Percentiles rank a stretch among this genome's conserved stretches.
Evolutionary conservation across 2,329 filamentous ascomycete genomes (phyloP).

Genomic region (Coniochaeta pulveracea): DNA sequence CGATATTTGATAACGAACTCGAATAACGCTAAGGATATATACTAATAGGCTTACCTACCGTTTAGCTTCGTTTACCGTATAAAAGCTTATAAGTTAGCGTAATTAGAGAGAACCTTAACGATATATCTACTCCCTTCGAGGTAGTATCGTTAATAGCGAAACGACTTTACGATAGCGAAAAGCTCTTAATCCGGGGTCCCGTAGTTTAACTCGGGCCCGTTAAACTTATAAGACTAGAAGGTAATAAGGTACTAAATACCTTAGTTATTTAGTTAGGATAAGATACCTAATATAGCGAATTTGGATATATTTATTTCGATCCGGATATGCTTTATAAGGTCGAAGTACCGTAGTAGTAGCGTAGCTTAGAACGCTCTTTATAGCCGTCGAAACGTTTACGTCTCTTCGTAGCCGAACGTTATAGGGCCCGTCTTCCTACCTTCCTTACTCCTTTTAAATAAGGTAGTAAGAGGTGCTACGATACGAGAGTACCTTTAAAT

Average conservation of each 20-base stretch:
- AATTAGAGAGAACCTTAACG: slow-evolving; percentile 9
- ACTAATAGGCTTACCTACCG: no score
- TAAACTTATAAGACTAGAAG: slow-evolving; percentile 10
- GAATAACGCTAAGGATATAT: no score
- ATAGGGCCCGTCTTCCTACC: background rate
- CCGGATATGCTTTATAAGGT: background rate
- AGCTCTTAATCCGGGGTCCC: slow-evolving; percentile 12
- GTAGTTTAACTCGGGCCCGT: slow-evolving; percentile 7
- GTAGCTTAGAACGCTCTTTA: background rate
- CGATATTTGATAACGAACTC: no score
- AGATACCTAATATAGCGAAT: slow-evolving; percentile 1
- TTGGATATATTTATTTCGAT: slow-evolving; percentile 3
- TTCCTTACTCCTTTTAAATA: background rate
- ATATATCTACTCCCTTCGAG: slow-evolving; percentile 7
- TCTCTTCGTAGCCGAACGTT: background rate
- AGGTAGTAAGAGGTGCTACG: background rate
- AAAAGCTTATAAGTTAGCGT: no score
- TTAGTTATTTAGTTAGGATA: slow-evolving; percentile 3
- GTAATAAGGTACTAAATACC: slow-evolving; percentile 4
- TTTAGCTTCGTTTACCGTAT: no score
- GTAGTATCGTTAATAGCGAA: slow-evolving; percentile 9
- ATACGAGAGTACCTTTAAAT: slow-evolving; percentile 3
- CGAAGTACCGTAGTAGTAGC: background rate
- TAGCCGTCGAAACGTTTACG: background rate
- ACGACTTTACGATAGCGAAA: slow-evolving; percentile 7